phyloP scores from a whole-genome alignment of 1,284 basidiomycete genomes.

The Puccinia brachypodii region DNA sequence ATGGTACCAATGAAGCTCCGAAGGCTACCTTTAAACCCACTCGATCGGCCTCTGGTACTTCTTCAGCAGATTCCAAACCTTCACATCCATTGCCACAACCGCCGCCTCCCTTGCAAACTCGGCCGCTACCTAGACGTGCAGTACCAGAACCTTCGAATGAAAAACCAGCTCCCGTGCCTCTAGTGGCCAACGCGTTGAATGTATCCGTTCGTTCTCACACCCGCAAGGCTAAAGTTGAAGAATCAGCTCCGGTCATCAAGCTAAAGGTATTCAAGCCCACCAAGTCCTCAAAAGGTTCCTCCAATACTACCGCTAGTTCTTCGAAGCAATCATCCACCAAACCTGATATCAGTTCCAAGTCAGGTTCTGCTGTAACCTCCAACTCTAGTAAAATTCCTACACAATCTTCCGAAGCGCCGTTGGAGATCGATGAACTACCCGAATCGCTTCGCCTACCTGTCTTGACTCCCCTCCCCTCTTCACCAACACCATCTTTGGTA shows the following conservation, averaged over 20 bases:
- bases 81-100: neutral
- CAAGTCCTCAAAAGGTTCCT: conserved; percentile 6
- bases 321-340: conserved; percentile 12
- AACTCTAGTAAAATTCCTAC: neutral
- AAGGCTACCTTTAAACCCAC: conserved; percentile 29
- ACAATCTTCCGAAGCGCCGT: neutral
- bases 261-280: conserved; percentile 27
- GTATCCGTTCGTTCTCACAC: conserved; percentile 27
- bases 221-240: neutral
- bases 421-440: neutral
- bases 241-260: neutral
- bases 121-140: conserved; percentile 13
- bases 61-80: conserved; percentile 5
- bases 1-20: neutral
- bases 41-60: conserved; percentile 3
- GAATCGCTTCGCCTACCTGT: conserved; percentile 20
- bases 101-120: conserved; percentile 2
- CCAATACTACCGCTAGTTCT: neutral
- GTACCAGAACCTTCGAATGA: conserved; percentile 1
- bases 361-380: neutral
- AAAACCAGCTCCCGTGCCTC: neutral
- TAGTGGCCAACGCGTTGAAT: neutral
- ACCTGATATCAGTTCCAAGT: neutral
- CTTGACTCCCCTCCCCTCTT: conserved; percentile 17
- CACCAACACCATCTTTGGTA: neutral